Base-by-base conservation (phyloP, 2,329 filamentous ascomycete genomes). In the Neonectria coccinea region DNA sequence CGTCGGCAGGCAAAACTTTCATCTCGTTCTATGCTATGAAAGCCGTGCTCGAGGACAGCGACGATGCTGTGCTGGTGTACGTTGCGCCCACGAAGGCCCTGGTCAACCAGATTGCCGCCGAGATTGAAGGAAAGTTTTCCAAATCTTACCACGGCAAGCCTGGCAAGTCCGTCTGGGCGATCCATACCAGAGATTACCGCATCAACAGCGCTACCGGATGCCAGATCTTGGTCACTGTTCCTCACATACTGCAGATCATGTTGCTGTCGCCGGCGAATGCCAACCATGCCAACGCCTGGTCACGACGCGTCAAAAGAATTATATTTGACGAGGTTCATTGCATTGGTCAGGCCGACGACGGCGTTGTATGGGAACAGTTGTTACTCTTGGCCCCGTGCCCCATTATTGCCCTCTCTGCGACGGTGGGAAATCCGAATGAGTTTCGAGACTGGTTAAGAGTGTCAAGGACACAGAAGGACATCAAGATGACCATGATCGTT, bases 21-120 rank as follows among this genome's bases (percentile, higher is more conserved):
- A 94, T 94, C 63, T 91, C 88, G 1, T 95, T 94, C 76, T 94
- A 95, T 70, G 92, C 92, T 1, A 95, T 94, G 90, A 90, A 91
- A 72, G 89, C 92, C 73, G 82, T 94, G 1, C 80, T 95, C 10
- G 84, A 91, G 73, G 84, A 85, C 4, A 88, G 87, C 66, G 86
- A 94, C 64, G 87, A 93, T 53, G 89, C 87, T 3, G 85, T 94
- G 3, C 78, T 95, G 7, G 89, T 94, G 0, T 95, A 94, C 69
- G 90, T 95, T 6, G 92, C 91, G 0, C 92, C 92, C 0, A 94
- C 92, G 0, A 95, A 95, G 74, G 91, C 92, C 4, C 81, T 95
- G 11, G 91, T 94, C 63, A 94, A 94, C 74, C 92, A 95, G 76
- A 94, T 95, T 68, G 92, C 91, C 1, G 92, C 92, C 1, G 92